Base-by-base conservation (phyloP, 768 basidiomycete genomes). In the Suillus spraguei region DNA sequence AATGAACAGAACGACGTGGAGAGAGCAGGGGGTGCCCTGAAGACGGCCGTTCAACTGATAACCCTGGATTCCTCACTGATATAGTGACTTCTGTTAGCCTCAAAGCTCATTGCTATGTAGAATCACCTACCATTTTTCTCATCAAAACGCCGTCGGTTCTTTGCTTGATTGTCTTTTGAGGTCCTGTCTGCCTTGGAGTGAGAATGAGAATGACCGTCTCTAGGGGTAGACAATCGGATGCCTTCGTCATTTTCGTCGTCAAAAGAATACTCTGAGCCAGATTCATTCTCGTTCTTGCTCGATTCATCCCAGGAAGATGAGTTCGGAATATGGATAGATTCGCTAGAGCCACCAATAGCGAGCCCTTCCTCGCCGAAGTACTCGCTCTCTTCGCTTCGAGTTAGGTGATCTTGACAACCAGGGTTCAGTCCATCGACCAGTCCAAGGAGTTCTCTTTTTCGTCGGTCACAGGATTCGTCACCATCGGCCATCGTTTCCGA, bases 371-470 rank as follows among this genome's bases (percentile, higher is more conserved):
- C 75, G 6, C 73, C 76, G 24, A 59, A 63, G 63, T 77, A 76
- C 28, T 79, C 77, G 61, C 72, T 77, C 60, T 74, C 78, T 10
- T 68, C 74, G 17, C 54, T 55, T 55, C 47, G 33, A 61, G n/a
- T 39, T 20, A 55, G 62, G 1, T 64, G 63, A 10, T 67, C 58
- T 24, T 62, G 64, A 35, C 47, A 53, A 16, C 60, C 52, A 4
- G 65, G 65, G 38, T 71, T 69, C 33, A 77, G 67, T n/a, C 72
- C 75, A 49, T 75, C 70, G 3, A 82, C 77, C 2, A 81, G 72
- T 0, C 76, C 76, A 17, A 78, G 60, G 9, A 82, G 71, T 5
- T 77, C 79, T 53, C 72, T 74, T 33, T 72, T 74, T n/a, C 77
- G 76, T 49, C 71, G 67, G 17, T 66, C 64, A 41, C 73, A 64